These are phyloP conservation scores for Botryotinia narcissicola DNA, from an alignment of 2,329 filamentous ascomycete genomes.

Conservation along the genomic window DNA sequence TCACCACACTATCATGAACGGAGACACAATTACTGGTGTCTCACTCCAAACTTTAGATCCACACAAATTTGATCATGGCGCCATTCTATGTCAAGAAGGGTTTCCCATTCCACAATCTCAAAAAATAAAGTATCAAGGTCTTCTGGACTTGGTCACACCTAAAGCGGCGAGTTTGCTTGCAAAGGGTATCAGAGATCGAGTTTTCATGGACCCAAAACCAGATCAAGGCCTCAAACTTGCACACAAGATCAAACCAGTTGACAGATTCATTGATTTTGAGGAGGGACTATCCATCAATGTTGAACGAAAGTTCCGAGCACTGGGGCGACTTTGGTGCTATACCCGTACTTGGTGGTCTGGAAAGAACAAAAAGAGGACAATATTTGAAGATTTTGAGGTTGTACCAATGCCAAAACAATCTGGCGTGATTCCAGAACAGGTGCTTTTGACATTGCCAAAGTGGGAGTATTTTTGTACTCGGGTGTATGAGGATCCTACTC, in stretches of 20 bases:
- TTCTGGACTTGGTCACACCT: conserved; percentile 57
- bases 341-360: conserved; percentile 29
- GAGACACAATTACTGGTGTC: conserved; percentile 64
- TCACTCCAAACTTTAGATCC: conserved; percentile 84
- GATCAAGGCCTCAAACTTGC: conserved; percentile 52
- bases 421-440: not conserved
- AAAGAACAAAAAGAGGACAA: conserved; percentile 28
- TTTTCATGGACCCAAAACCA: conserved; percentile 61
- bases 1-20: conserved; percentile 73
- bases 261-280: conserved; percentile 61
- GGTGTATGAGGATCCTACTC: conserved; percentile 22
- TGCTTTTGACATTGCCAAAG: not conserved
- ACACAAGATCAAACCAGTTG: conserved; percentile 66
- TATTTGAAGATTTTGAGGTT: conserved; percentile 31
- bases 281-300: conserved; percentile 55
- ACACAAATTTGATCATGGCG: conserved; percentile 73
- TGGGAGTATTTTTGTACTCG: conserved; percentile 19
- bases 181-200: conserved; percentile 56
- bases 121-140: conserved; percentile 46
- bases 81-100: conserved; percentile 69
- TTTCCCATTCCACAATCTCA: conserved; percentile 49
- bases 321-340: conserved; percentile 65
- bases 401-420: conserved; percentile 16
- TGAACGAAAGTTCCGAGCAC: conserved; percentile 53
- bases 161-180: conserved; percentile 71